Base-by-base conservation (phyloP, 2,329 filamentous ascomycete genomes). In the Stemphylium vesicarium region DNA sequence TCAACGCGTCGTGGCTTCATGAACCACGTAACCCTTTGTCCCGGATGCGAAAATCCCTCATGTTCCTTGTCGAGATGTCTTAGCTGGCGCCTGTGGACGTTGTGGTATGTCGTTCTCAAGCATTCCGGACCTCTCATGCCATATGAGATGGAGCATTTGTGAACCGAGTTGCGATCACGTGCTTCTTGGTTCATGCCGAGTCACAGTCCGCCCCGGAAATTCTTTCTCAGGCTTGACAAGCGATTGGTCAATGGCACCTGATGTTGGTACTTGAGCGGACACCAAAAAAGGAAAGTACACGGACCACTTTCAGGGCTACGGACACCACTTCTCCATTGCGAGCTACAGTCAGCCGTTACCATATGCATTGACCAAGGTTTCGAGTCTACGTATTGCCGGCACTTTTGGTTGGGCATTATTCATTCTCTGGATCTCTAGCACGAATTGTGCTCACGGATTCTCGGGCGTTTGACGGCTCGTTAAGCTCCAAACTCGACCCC, bases 1-100 rank as follows among this genome's bases (percentile, higher is more conserved):
- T 74, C 66, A 70, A 68, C 64, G 65, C 64, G 62, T 76, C 74
- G 78, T 81, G 78, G 78, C 77, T 77, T 73, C 70, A 55, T 72
- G 65, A 62, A 76, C 75, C 73, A 74, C 76, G 74, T 77, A 75
- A 76, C 76, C 67, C 72, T 68, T 71, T 75, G 66, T 65, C 59
- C 50, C 64, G 59, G 57, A 65, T 46, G 65, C 62, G 62, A 61
- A 72, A 75, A 74, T 77, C 62, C 71, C 74, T 76, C 75, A 76
- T 63, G 38, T 62, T 64, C 73, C 69, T 71, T 73, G 72, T 71
- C 64, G 41, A 55, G 57, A 58, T 67, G 72, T 71, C 65, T 72
- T 73, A 72, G 68, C 63, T 60, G 62, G 53, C 65, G 60, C 56
- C 55, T 56, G 40, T 58, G 59, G 63, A 64, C 64, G 52, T 58